Evolutionary conservation across 306 rosid species (phyloP).

Genomic region (Casuarina glauca): DNA sequence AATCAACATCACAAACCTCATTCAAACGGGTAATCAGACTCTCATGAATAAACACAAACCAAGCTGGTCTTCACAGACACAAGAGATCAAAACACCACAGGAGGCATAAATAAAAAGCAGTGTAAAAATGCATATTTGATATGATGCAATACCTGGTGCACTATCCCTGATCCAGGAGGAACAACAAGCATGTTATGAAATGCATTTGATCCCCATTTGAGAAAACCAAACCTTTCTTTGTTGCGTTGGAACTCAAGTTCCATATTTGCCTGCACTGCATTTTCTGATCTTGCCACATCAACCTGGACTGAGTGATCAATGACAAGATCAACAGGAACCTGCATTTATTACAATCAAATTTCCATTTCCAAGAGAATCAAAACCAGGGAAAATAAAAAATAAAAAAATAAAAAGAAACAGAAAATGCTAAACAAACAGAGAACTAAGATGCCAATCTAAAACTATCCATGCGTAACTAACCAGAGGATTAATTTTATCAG

Average conservation of each 20-base stretch:
- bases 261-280: slow-evolving; percentile 92
- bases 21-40: slow-evolving; percentile 19
- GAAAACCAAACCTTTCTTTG: slow-evolving; percentile 88
- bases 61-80: neutral
- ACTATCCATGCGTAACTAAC: slow-evolving; percentile 41
- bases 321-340: slow-evolving; percentile 98
- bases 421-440: neutral
- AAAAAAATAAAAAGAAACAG: neutral
- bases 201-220: slow-evolving; percentile 94
- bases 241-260: slow-evolving; percentile 84
- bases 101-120: neutral
- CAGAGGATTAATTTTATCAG: slow-evolving; percentile 92
- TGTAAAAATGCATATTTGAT: slow-evolving; percentile 2
- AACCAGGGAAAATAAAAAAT: neutral
- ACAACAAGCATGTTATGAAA: slow-evolving; percentile 93
- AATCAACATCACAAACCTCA: slow-evolving; percentile 25
- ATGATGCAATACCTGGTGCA: slow-evolving; percentile 74
- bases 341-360: slow-evolving; percentile 31
- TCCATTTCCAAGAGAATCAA: neutral
- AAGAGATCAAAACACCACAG: neutral
- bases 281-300: slow-evolving; percentile 89
- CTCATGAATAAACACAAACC: slow-evolving; percentile 1
- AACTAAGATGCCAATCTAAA: slow-evolving; percentile 7
- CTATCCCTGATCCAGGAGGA: slow-evolving; percentile 97
- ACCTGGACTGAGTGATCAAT: slow-evolving; percentile 99